Evolutionary conservation across 2,329 filamentous ascomycete species (phyloP).

Genomic region (Colletotrichum tropicale): DNA sequence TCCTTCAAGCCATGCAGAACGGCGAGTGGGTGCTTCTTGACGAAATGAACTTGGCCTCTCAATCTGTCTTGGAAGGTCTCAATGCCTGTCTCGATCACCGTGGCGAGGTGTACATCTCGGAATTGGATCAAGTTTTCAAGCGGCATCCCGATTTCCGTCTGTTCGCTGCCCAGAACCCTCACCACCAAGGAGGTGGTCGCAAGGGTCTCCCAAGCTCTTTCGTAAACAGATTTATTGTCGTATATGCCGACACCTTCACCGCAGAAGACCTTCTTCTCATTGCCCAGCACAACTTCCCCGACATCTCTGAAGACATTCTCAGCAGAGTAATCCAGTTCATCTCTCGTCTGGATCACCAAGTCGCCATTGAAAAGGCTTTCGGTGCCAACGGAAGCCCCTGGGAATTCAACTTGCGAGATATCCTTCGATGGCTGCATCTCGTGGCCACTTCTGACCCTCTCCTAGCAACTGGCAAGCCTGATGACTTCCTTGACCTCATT

Average conservation of each 20-base stretch:
- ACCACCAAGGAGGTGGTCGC: constrained; percentile 93
- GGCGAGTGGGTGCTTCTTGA: constrained; percentile 97
- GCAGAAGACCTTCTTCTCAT: constrained; percentile 83
- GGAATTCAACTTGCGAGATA: constrained; percentile 95
- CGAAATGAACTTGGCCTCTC: constrained; percentile 98
- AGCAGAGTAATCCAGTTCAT: constrained; percentile 78
- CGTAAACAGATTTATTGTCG: constrained; percentile 97
- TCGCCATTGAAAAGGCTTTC: constrained; percentile 64
- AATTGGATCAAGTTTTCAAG: constrained; percentile 92
- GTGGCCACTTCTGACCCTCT: constrained; percentile 65
- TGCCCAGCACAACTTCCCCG: constrained; percentile 77
- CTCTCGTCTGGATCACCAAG: constrained; percentile 75
- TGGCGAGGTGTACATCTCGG: constrained; percentile 93
- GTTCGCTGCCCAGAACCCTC: constrained; percentile 96
- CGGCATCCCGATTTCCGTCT: constrained; percentile 90
- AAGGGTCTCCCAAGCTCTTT: constrained; percentile 96
- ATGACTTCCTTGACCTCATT: constrained; percentile 81
- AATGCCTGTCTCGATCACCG: constrained; percentile 97
- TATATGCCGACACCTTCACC: constrained; percentile 91
- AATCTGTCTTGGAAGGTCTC: constrained; percentile 93
- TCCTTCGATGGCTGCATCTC: constrained; percentile 84
- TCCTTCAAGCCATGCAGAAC: constrained; percentile 93
- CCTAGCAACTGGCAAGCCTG: constrained; percentile 61
- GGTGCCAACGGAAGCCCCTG: constrained; percentile 77
- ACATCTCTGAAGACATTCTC: constrained; percentile 63